phyloP scores from a whole-genome alignment of 2,329 filamentous ascomycete genomes.

The Colletotrichum sojae region DNA sequence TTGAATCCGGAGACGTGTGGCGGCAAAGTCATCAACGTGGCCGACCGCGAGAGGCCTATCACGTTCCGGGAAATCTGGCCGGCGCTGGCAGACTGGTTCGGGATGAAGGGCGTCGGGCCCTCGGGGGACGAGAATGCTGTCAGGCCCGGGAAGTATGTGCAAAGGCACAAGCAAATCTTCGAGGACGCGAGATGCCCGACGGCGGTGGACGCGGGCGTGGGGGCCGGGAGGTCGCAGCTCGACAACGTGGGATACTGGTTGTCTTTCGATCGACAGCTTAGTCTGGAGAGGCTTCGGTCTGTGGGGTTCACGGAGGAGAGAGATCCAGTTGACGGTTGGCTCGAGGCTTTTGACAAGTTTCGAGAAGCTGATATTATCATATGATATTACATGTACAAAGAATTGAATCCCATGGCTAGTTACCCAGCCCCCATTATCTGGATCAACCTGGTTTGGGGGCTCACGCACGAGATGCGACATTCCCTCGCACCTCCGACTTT shows the following conservation, averaged over 20 bases:
- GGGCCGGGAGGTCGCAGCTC: slow-evolving; percentile 54
- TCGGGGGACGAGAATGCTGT: slow-evolving; percentile 2
- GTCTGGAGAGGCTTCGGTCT: slow-evolving; percentile 54
- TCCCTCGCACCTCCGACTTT: neutral
- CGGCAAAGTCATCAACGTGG: slow-evolving; percentile 51
- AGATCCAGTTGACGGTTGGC: slow-evolving; percentile 56
- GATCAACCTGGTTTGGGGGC: neutral
- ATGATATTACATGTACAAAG: neutral
- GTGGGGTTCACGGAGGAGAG: slow-evolving; percentile 57
- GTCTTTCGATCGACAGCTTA: slow-evolving; percentile 63
- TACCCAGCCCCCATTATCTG: neutral
- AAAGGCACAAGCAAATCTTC: slow-evolving; percentile 49
- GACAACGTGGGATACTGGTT: slow-evolving; percentile 62
- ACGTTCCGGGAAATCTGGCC: slow-evolving; percentile 51
- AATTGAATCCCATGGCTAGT: neutral
- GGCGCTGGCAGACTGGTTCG: slow-evolving; percentile 49
- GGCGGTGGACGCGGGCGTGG: slow-evolving; percentile 51
- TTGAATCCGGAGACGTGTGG: slow-evolving; percentile 47
- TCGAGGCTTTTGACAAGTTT: slow-evolving; percentile 59
- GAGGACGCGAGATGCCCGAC: slow-evolving; percentile 42
- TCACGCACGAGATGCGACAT: neutral
- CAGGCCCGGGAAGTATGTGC: slow-evolving; percentile 51
- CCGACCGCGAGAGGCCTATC: slow-evolving; percentile 46
- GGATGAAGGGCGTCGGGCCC: slow-evolving; percentile 47
- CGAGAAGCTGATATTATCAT: slow-evolving; percentile 56